Percentiles rank a stretch among this genome's conserved stretches.
These are phyloP conservation scores for Calendula officinalis DNA, from an alignment of 129 eudicot species.

Conservation along the genomic window DNA sequence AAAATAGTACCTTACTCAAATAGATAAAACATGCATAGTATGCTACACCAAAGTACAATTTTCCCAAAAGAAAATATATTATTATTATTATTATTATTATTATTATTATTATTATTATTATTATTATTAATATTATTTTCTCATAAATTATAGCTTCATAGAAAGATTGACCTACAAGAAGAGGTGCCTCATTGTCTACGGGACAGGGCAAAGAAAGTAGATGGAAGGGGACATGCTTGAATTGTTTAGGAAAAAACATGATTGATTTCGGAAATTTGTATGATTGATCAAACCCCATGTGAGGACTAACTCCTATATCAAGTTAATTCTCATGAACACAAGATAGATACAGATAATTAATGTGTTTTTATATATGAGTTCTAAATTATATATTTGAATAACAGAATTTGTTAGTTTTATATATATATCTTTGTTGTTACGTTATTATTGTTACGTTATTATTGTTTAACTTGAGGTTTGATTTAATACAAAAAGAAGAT, in stretches of 20 bases:
- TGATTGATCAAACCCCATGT: slow-evolving; percentile 29
- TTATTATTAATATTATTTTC: no score
- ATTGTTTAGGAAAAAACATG: slow-evolving; percentile 28
- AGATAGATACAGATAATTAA: slow-evolving; percentile 8
- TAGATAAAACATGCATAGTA: no score
- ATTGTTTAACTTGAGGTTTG: no score
- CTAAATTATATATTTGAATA: background rate
- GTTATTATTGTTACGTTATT: no score
- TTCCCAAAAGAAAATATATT: no score
- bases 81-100: no score
- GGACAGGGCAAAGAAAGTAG: slow-evolving; percentile 12
- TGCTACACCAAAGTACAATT: no score
- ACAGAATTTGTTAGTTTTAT: background rate
- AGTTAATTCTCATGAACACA: background rate
- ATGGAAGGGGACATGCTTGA: slow-evolving; percentile 19
- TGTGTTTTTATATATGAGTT: background rate
- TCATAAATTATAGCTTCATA: no score
- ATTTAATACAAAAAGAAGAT: no score
- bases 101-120: no score
- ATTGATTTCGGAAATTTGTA: slow-evolving; percentile 21
- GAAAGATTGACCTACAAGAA: slow-evolving; percentile 21
- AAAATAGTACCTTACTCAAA: no score
- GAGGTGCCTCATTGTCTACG: slow-evolving; percentile 9
- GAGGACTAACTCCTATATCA: slow-evolving; percentile 17
- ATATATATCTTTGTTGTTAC: background rate